These are phyloP conservation scores for Thermoascus crustaceus DNA, from an alignment of 2,329 filamentous ascomycete species.

Conservation along the genomic window DNA sequence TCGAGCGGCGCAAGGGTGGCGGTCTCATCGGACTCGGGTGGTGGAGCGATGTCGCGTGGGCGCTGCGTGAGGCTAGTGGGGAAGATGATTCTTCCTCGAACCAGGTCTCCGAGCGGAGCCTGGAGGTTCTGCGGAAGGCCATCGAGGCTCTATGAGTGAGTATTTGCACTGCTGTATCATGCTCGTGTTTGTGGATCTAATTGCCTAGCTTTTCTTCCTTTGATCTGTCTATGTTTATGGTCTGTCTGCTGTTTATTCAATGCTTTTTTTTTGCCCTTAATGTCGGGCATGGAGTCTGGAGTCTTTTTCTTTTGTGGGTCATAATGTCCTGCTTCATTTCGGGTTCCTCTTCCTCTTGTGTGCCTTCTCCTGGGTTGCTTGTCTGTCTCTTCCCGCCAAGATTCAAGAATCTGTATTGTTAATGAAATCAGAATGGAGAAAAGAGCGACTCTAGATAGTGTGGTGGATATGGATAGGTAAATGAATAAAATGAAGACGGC, in stretches of 20 bases:
- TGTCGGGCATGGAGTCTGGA: neutral
- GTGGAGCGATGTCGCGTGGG: slow-evolving; percentile 76
- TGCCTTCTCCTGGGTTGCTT: too few relatives aligned
- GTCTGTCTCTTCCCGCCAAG: too few relatives aligned
- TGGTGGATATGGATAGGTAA: too few relatives aligned
- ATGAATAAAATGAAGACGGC: too few relatives aligned
- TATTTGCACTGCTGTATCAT: slow-evolving; percentile 1
- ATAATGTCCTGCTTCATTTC: too few relatives aligned
- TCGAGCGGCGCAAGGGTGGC: slow-evolving; percentile 70
- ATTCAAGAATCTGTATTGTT: too few relatives aligned
- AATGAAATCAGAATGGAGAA: too few relatives aligned
- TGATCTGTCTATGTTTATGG: neutral
- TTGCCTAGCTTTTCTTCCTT: neutral
- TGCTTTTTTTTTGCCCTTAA: slow-evolving; percentile 5
- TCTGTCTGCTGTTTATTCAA: slow-evolving; percentile 1
- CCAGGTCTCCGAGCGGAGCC: slow-evolving; percentile 40
- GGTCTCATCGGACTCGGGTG: slow-evolving; percentile 78
- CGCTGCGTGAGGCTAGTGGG: slow-evolving; percentile 51
- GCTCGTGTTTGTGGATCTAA: neutral
- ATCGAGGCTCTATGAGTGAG: slow-evolving; percentile 44
- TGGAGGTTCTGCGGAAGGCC: slow-evolving; percentile 51
- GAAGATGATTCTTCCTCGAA: slow-evolving; percentile 22
- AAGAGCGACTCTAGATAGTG: too few relatives aligned
- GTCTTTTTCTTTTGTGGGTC: neutral
- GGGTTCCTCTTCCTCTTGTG: too few relatives aligned